Evolutionary conservation across 805 yeast genomes (phyloP).

Genomic region (Yamadazyma philogaea): DNA sequence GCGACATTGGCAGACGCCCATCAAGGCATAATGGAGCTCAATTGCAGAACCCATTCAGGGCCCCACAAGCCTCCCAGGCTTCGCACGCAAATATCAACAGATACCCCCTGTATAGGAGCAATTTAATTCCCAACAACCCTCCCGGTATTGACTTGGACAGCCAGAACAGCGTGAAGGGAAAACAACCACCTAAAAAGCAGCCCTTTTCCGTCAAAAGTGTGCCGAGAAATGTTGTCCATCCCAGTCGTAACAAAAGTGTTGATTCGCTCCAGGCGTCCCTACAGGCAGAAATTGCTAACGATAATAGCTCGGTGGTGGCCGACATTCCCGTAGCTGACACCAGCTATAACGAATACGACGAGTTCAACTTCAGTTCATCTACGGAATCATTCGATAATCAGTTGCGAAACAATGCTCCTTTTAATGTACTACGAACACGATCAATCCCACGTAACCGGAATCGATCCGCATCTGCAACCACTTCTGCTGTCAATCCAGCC

Average conservation of each 20-base stretch:
- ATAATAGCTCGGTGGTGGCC: not conserved
- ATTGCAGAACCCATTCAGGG: conserved; percentile 5
- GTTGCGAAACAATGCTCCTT: not conserved
- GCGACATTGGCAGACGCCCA: conserved; percentile 1
- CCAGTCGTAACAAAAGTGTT: conserved; percentile 22
- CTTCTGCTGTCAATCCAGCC: not conserved
- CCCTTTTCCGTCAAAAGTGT: conserved; percentile 15
- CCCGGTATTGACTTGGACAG: conserved; percentile 2
- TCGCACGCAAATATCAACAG: conserved; percentile 1
- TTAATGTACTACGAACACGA: not conserved
- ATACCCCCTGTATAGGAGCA: conserved; percentile 5
- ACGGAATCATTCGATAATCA: conserved; percentile 12
- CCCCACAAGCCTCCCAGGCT: not conserved
- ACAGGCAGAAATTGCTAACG: conserved; percentile 1
- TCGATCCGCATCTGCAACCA: conserved; percentile 7
- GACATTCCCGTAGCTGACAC: not conserved
- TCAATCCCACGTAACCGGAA: conserved; percentile 1
- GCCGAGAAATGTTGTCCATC: conserved; percentile 20
- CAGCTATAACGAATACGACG: conserved; percentile 14
- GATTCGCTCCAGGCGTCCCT: conserved; percentile 19
- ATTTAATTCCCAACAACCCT: conserved; percentile 1
- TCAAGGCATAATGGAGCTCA: not conserved
- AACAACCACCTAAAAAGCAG: conserved; percentile 2
- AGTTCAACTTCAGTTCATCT: conserved; percentile 17
- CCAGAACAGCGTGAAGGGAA: conserved; percentile 1